Percentiles rank a stretch among this genome's conserved stretches.
phyloP scores from a whole-genome alignment of 768 basidiomycete genomes.

The Mycena maculata region DNA sequence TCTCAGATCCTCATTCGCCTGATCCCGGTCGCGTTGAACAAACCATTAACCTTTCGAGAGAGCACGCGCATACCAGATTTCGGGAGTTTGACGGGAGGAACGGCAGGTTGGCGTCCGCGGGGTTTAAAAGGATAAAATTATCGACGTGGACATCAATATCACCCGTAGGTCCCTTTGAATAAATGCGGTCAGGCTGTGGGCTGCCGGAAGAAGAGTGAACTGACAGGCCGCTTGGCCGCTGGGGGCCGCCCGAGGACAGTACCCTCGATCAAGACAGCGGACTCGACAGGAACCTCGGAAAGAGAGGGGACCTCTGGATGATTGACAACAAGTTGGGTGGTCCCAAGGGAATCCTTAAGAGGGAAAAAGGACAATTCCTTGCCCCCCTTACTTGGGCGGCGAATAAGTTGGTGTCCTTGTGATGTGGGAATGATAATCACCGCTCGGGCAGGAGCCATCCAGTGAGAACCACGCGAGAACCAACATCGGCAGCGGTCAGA shows the following conservation, averaged over 20 bases:
- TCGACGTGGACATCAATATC: constrained; percentile 85
- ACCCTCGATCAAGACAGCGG: constrained; percentile 81
- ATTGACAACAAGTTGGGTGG: constrained; percentile 80
- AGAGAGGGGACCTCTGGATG: constrained; percentile 59
- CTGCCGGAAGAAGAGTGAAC: constrained; percentile 38
- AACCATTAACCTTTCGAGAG: constrained; percentile 32
- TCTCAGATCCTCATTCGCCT: constrained; percentile 90
- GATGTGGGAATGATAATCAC: constrained; percentile 61
- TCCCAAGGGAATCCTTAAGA: constrained; percentile 82
- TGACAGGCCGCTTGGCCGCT: constrained; percentile 70
- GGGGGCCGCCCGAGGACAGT: constrained; percentile 72
- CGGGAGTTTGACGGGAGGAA: constrained; percentile 85
- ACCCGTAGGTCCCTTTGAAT: constrained; percentile 68
- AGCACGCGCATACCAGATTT: constrained; percentile 69
- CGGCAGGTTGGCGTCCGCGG: constrained; percentile 77
- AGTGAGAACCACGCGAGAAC: constrained; percentile 72
- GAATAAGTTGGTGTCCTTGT: constrained; percentile 48
- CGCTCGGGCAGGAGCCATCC: constrained; percentile 89
- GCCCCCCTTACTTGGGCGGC: constrained; percentile 66
- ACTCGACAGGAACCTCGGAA: constrained; percentile 78
- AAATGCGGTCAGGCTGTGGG: constrained; percentile 34
- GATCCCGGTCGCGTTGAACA: constrained; percentile 23
- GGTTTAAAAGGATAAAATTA: constrained; percentile 80
- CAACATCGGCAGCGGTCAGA: constrained; percentile 63
- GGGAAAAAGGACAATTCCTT: constrained; percentile 86